These are phyloP conservation scores for Barnettozyma hawaiiensis DNA, from an alignment of 1,139 yeast genomes.

Conservation along the genomic window DNA sequence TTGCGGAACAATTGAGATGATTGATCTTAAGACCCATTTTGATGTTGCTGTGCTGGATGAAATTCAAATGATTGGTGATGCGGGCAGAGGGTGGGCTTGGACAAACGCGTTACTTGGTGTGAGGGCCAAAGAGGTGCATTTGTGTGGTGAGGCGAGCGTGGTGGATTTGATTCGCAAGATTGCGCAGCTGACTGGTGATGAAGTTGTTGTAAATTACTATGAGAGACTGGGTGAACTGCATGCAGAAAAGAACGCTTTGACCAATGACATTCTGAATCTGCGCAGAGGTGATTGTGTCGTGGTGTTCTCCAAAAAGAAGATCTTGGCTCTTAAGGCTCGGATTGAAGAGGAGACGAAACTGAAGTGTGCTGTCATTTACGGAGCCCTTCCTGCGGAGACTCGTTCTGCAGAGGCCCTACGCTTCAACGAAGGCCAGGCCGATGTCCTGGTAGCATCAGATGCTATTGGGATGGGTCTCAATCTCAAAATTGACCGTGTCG, in stretches of 20 bases:
- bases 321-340: conserved; percentile 56
- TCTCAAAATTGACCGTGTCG: conserved; percentile 70
- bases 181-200: conserved; percentile 72
- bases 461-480: conserved; percentile 98
- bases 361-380: conserved; percentile 87
- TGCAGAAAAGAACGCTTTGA: conserved; percentile 42
- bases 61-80: conserved; percentile 89
- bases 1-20: conserved; percentile 93
- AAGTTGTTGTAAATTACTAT: conserved; percentile 59
- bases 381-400: conserved; percentile 94
- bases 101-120: conserved; percentile 87
- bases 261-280: conserved; percentile 33
- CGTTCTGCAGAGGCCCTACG: conserved; percentile 76
- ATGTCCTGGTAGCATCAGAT: conserved; percentile 86
- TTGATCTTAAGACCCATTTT: conserved; percentile 57
- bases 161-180: conserved; percentile 58
- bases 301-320: conserved; percentile 72
- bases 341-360: conserved; percentile 57
- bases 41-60: conserved; percentile 94
- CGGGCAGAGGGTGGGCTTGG: conserved; percentile 89
- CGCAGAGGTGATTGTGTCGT: conserved; percentile 83
- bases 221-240: conserved; percentile 68
- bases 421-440: conserved; percentile 72
- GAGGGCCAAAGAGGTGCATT: conserved; percentile 76
- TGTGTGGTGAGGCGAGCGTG: conserved; percentile 90